Evolutionary conservation across 139 green algal species (phyloP).

Genomic region (Asterochloris erici): DNA sequence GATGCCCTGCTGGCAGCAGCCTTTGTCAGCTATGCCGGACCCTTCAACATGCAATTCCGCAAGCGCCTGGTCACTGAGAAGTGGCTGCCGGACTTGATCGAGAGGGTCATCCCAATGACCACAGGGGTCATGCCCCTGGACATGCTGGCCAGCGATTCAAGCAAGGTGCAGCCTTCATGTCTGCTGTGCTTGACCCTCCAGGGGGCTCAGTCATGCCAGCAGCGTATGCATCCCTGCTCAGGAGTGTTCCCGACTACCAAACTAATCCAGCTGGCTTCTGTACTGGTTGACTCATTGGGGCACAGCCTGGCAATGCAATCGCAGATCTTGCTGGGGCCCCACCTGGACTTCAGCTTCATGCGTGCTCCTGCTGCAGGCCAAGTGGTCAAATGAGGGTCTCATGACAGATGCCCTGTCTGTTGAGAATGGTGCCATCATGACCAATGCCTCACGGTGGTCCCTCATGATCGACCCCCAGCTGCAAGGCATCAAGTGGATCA

Average conservation of each 20-base stretch:
- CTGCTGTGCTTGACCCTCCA: background rate
- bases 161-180: constrained; percentile 34
- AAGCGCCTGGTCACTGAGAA: constrained; percentile 59
- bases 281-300: no score
- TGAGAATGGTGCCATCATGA: constrained; percentile 91
- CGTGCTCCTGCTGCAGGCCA: constrained; percentile 29
- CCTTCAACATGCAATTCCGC: constrained; percentile 82
- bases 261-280: no score
- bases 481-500: constrained; percentile 87
- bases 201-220: background rate
- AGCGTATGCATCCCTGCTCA: no score
- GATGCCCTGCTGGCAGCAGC: constrained; percentile 75
- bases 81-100: constrained; percentile 76
- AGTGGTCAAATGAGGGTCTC: constrained; percentile 84
- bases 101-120: constrained; percentile 67
- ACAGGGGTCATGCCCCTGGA: constrained; percentile 44
- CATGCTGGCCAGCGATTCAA: constrained; percentile 54
- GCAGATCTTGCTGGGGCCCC: background rate
- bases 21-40: constrained; percentile 86
- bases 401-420: constrained; percentile 74
- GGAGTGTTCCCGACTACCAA: no score
- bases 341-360: background rate
- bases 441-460: constrained; percentile 60
- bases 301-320: no score
- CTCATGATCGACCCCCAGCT: constrained; percentile 93